Percentiles rank a stretch among this genome's conserved stretches.
Conservation (phyloP, 164 flowering plant species). For the Piper longum region DNA sequence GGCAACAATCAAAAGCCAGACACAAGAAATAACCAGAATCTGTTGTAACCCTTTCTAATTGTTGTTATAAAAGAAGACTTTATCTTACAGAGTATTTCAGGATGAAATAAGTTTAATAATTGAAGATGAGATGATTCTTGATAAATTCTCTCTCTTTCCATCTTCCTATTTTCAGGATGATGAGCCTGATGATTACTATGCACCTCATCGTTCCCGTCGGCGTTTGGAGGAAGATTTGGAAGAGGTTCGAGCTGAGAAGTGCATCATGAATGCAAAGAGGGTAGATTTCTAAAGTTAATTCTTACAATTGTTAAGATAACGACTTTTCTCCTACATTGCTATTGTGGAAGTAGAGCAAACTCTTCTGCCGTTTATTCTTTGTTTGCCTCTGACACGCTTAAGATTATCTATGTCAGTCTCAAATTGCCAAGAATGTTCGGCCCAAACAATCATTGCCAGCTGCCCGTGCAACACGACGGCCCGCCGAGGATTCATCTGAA, state of each 20-base stretch:
- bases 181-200: conserved; percentile 57
- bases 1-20: no score
- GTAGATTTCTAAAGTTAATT: conserved; percentile 8
- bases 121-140: no score
- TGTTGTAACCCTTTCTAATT: not conserved
- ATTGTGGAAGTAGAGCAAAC: not conserved
- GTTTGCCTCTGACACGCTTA: not conserved
- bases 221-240: conserved; percentile 81
- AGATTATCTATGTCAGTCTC: conserved; percentile 12
- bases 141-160: no score
- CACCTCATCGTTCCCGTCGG: conserved; percentile 55
- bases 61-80: not conserved
- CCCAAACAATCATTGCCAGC: conserved; percentile 47
- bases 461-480: conserved; percentile 42
- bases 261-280: conserved; percentile 90
- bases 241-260: conserved; percentile 86
- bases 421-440: conserved; percentile 48
- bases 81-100: not conserved
- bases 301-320: no score
- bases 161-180: conserved; percentile 42
- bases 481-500: conserved; percentile 51
- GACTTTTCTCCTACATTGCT: not conserved
- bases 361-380: not conserved
- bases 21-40: not conserved
- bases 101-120: no score